phyloP scores from a whole-genome alignment of 352 stramenopile species.

The Phytophthora sp. region DNA sequence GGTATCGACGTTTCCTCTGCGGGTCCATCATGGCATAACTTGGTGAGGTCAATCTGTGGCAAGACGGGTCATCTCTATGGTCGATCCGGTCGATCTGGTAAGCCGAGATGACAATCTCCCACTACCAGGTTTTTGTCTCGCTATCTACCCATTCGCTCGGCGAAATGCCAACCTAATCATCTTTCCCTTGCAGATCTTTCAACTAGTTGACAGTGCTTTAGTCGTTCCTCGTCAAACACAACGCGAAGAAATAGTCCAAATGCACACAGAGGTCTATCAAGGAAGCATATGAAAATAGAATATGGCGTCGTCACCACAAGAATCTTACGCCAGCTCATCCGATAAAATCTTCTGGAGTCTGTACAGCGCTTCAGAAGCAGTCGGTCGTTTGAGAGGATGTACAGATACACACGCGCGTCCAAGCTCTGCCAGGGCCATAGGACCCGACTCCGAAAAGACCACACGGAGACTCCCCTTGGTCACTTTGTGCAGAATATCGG shows the following conservation, averaged over 20 bases:
- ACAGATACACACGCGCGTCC: conserved; percentile 33
- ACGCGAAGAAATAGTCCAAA: conserved; percentile 14
- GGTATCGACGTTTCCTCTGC: too few relatives aligned
- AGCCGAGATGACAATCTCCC: too few relatives aligned
- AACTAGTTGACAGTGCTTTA: too few relatives aligned
- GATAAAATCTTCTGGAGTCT: conserved; percentile 40
- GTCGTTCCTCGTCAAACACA: too few relatives aligned
- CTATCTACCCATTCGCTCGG: too few relatives aligned
- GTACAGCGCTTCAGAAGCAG: conserved; percentile 41
- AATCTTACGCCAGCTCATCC: conserved; percentile 24
- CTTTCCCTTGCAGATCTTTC: too few relatives aligned
- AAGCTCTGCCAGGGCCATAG: conserved; percentile 32
- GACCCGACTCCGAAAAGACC: conserved; percentile 29
- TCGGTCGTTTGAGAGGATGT: conserved; percentile 38
- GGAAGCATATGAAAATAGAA: conserved; percentile 1
- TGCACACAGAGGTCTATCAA: conserved; percentile 23
- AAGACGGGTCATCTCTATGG: too few relatives aligned
- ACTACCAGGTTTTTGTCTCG: too few relatives aligned
- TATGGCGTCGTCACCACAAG: background rate
- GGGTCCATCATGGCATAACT: too few relatives aligned
- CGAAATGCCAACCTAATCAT: too few relatives aligned
- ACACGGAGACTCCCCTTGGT: conserved; percentile 39
- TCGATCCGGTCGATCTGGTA: too few relatives aligned
- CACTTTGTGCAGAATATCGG: conserved; percentile 43
- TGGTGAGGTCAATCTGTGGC: too few relatives aligned